A percentile compares a stretch with the other conserved stretches of the same genome.
phyloP scores from a whole-genome alignment of 2,329 filamentous ascomycete genomes.

The Onygenales sp. region DNA sequence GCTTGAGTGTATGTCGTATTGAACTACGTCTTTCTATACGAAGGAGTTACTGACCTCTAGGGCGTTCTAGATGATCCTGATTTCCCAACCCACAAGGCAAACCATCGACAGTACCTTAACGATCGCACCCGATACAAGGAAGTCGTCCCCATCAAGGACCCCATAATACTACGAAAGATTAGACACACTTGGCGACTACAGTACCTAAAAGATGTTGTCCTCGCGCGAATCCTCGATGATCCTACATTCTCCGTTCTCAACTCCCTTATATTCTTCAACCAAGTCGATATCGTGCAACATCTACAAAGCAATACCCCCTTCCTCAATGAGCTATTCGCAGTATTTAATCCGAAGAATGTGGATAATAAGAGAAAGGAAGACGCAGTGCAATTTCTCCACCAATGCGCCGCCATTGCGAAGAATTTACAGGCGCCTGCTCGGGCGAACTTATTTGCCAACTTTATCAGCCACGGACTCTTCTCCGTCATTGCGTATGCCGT shows the following conservation, averaged over 20 bases:
- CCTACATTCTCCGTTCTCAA: slow-evolving; percentile 96
- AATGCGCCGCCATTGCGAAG: slow-evolving; percentile 90
- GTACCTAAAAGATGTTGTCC: slow-evolving; percentile 96
- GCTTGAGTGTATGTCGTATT: slow-evolving; percentile 58
- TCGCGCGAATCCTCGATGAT: slow-evolving; percentile 92
- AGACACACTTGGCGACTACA: slow-evolving; percentile 93
- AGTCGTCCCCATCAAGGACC: slow-evolving; percentile 84
- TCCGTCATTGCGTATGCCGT: slow-evolving; percentile 87
- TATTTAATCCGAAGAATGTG: slow-evolving; percentile 59
- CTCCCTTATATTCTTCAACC: slow-evolving; percentile 97
- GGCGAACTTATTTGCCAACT: slow-evolving; percentile 77
- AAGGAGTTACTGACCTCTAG: slow-evolving; percentile 20
- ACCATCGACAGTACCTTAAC: slow-evolving; percentile 85
- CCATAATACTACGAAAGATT: slow-evolving; percentile 75
- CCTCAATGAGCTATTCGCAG: slow-evolving; percentile 74
- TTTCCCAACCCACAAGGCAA: slow-evolving; percentile 94
- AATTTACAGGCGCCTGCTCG: slow-evolving; percentile 78
- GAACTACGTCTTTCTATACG: slow-evolving; percentile 3
- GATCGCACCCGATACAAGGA: slow-evolving; percentile 90
- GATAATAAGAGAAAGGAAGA: slow-evolving; percentile 75
- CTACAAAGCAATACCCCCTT: slow-evolving; percentile 74
- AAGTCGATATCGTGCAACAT: slow-evolving; percentile 94
- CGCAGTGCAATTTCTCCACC: slow-evolving; percentile 90
- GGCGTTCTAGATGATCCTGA: slow-evolving; percentile 67
- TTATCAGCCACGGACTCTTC: slow-evolving; percentile 77